Evolutionary conservation across 257 asterid genomes (phyloP).

Genomic region (Gentiana straminea): DNA sequence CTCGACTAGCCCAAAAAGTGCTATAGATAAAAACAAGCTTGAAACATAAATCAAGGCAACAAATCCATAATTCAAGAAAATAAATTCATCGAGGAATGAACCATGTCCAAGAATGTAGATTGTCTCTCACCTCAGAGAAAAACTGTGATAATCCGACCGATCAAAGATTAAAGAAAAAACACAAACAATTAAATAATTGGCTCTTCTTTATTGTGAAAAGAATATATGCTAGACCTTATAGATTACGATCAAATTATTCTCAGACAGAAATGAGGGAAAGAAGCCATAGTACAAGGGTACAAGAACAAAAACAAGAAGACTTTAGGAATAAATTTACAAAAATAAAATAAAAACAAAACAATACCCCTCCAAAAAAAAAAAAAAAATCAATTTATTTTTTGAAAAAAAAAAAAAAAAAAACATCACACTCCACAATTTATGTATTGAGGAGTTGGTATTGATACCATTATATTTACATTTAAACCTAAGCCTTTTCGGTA

Average conservation of each 20-base stretch:
- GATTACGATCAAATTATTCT: background rate
- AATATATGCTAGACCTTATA: background rate
- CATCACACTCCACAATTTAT: no score
- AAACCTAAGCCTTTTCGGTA: no score
- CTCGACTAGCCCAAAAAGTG: background rate
- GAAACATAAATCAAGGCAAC: background rate
- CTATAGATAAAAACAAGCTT: background rate
- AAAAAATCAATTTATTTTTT: no score
- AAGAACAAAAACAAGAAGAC: constrained; percentile 10
- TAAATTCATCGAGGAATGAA: background rate
- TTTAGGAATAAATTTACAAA: background rate
- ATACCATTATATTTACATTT: no score
- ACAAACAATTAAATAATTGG: background rate
- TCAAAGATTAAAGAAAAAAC: constrained; percentile 6
- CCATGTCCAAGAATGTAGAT: background rate
- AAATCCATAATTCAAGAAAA: background rate
- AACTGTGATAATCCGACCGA: constrained; percentile 10
- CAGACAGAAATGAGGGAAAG: background rate
- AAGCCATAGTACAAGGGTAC: no score
- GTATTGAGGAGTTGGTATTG: no score
- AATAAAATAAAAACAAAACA: no score
- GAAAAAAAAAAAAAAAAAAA: no score
- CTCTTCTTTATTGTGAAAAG: background rate
- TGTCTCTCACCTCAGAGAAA: constrained; percentile 7
- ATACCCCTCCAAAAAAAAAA: no score